These are phyloP conservation scores for Pseudoperonospora humuli DNA, from an alignment of 352 stramenopile genomes.

Conservation along the genomic window DNA sequence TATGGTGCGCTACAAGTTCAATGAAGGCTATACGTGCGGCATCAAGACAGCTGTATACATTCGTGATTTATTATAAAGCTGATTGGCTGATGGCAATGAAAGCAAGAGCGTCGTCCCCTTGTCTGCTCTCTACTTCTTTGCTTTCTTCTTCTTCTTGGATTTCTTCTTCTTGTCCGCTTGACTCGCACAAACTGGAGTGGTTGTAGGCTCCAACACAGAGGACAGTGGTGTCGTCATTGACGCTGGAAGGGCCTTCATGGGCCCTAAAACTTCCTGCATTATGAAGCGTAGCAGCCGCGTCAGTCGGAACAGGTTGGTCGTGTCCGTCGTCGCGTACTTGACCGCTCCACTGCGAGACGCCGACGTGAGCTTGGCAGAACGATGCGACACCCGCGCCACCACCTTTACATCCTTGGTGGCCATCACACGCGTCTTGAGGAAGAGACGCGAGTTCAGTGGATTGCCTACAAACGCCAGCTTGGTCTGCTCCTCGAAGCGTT, in stretches of 20 bases:
- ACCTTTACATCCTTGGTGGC: conserved; percentile 25
- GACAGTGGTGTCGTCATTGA: neutral
- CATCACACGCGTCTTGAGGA: conserved; percentile 47
- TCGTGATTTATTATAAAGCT: conserved; percentile 69
- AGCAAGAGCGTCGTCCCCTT: neutral
- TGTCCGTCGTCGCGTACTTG: conserved; percentile 25
- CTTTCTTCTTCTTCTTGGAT: conserved; percentile 32
- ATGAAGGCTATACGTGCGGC: conserved; percentile 86
- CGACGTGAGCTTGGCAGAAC: conserved; percentile 14
- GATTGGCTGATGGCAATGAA: conserved; percentile 4
- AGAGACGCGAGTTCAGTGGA: conserved; percentile 45
- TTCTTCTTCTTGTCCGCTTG: conserved; percentile 31
- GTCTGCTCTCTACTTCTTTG: conserved; percentile 12
- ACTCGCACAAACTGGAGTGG: neutral
- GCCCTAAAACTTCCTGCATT: conserved; percentile 58
- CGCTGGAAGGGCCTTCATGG: conserved; percentile 31
- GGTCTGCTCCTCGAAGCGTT: conserved; percentile 60
- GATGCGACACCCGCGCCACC: conserved; percentile 39
- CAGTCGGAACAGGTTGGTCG: conserved; percentile 30
- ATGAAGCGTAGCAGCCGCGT: conserved; percentile 52
- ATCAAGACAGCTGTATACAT: conserved; percentile 86
- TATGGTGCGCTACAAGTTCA: conserved; percentile 82
- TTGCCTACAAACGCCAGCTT: conserved; percentile 56
- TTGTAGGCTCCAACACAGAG: neutral
- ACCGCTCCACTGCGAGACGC: conserved; percentile 13